Evolutionary conservation across 306 rosid genomes (phyloP), one percentile per base, ranked within the genome.

Genomic region (Sicyos edulis): DNA sequence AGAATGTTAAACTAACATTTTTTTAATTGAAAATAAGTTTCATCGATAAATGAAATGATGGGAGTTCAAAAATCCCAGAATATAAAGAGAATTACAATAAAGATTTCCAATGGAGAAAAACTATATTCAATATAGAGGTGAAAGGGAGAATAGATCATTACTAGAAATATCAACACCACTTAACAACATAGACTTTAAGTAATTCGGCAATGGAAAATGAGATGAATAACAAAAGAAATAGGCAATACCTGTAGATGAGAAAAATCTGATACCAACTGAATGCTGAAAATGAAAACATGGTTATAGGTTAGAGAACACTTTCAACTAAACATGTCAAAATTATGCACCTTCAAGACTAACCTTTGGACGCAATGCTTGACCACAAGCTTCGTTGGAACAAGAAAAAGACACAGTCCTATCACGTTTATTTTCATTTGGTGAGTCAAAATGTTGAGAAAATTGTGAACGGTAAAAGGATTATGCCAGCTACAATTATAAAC

Each of bases 171-270:
- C 22, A 60, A 26, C 45, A 29, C 68, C 59, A 19, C 64, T 73
- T 58, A n/a, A 16, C 9, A 32, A 15, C 40, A n/a, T 20, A 54
- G 16, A 19, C 51, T n/a, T 40, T 52, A 57, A 22, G 70, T 6
- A 20, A 40, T 47, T 54, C 49, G 7, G 16, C 13, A 50, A 4
- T 49, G 47, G 17, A 3, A 55, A 17, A 22, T 56, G 66, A 54
- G 22, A 75, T 14, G 44, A 59, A 60, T 74, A 65, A 59, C 54
- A 24, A 52, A 70, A 68, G 60, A 65, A 34, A 76, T 72, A 51
- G 57, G 60, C 26, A 49, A 3, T 85, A 90, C 98, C 98, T 84
- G 90, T 64, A 71, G 96, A 86, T 32, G 98, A 93, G 82, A 82
- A 90, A 83, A 75, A 78, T 76, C 83, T 88, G 85, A 83, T 85